Evolutionary conservation across 2,329 filamentous ascomycete species (phyloP), one percentile per base, ranked within the genome.

Genomic region (Penicillium sp.): DNA sequence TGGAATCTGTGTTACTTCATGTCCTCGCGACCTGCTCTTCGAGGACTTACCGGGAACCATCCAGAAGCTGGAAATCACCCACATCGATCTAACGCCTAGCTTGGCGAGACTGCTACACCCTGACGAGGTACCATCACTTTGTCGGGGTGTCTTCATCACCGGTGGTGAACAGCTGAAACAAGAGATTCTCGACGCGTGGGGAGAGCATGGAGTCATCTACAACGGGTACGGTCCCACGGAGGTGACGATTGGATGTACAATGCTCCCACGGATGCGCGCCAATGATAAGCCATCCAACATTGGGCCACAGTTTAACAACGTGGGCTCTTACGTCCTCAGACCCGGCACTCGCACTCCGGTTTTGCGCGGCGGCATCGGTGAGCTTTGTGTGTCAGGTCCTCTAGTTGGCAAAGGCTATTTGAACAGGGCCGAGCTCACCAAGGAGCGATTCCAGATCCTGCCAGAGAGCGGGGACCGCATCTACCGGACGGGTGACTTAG

Each of bases 211-310:
- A 1, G 91, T 92, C 44, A 92, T 98, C 14, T 94, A 96, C 79
- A 97, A 97, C 68, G 92, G 92, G 2, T 92, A 96, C 64, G 93
- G 93, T 0, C 94, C 93, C 1, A 97, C 93, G 0, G 94, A 97
- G 73, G 90, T 91, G 0, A 97, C 93, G 0, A 97, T 97, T 63
- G 93, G 93, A 5, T 90, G 93, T 37, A 96, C 93, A 0, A 96
- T 95, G 83, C 93, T 89, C 66, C 88, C 88, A n/a, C 84, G 90
- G 36, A 91, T 96, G 7, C 90, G 91, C 0, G 75, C 79, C 19
- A 90, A 89, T 63, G 92, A 91, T 0, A 89, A 92, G 33, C 87
- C 93, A 0, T 90, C 91, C 11, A 97, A 97, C 68, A 97, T 97
- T 65, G 93, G 93, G 0, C 83, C 82, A 27, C 90, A 92, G 63